Conservation (phyloP, 371 early-diverging fungal genomes). For the Umbelopsis sp. region DNA sequence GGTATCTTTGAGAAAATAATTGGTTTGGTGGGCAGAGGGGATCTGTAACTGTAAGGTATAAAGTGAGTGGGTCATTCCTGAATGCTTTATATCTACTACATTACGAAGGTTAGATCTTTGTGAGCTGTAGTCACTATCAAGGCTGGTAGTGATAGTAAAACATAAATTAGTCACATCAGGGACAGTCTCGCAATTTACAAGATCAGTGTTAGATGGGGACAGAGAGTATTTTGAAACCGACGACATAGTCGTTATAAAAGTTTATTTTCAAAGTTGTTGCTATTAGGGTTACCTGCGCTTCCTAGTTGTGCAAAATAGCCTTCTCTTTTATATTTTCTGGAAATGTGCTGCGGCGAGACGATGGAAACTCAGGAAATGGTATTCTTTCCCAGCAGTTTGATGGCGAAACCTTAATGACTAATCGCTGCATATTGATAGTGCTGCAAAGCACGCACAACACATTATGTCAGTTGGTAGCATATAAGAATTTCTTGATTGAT, state of each 20-base stretch:
- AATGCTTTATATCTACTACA: not conserved
- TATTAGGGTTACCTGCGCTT: too few species aligned
- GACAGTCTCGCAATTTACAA: not conserved
- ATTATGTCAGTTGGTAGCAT: too few species aligned
- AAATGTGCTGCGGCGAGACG: not conserved
- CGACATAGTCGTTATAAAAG: conserved; percentile 14
- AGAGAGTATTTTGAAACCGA: conserved; percentile 16
- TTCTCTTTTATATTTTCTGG: not conserved
- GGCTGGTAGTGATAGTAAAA: not conserved
- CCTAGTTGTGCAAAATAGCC: not conserved
- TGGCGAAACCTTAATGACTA: not conserved
- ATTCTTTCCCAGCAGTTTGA: too few species aligned
- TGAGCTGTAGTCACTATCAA: not conserved
- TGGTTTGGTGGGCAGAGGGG: not conserved
- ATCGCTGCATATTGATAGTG: not conserved
- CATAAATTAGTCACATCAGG: conserved; percentile 3
- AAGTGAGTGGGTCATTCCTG: conserved; percentile 16
- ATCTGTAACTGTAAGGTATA: conserved; percentile 7
- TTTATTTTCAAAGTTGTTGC: conserved; percentile 5
- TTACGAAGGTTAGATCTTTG: not conserved
- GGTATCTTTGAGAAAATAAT: not conserved
- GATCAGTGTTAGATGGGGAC: conserved; percentile 15
- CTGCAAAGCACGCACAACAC: not conserved
- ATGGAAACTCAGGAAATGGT: too few species aligned
- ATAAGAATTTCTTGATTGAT: too few species aligned